These are phyloP conservation scores for Termitomyces sp. DNA, from an alignment of 768 basidiomycete species.

Conservation along the genomic window DNA sequence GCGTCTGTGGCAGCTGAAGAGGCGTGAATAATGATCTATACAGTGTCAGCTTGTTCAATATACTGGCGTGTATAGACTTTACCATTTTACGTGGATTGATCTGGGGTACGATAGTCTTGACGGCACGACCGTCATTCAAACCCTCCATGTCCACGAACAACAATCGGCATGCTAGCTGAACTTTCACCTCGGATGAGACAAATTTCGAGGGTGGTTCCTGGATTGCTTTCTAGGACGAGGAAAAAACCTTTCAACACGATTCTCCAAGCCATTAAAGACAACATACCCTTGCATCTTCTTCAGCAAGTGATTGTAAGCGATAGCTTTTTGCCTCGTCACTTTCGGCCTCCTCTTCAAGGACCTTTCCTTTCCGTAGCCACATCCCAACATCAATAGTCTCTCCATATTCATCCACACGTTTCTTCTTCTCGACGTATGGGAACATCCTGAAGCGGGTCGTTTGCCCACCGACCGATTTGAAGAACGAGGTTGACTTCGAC, in stretches of 20 bases:
- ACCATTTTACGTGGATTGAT: constrained; percentile 97
- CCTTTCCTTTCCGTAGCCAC: constrained; percentile 91
- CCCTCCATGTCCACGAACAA: constrained; percentile 97
- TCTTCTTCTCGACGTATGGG: constrained; percentile 89
- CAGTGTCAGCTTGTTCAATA: not conserved
- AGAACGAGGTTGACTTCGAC: constrained; percentile 79
- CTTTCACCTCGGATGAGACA: constrained; percentile 64
- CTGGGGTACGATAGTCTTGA: constrained; percentile 95
- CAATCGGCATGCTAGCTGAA: constrained; percentile 80
- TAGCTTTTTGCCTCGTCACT: constrained; percentile 76
- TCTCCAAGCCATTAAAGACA: not conserved
- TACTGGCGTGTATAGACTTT: constrained; percentile 7
- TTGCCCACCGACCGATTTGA: constrained; percentile 69
- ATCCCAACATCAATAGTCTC: constrained; percentile 93
- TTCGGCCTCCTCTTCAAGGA: constrained; percentile 86
- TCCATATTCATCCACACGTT: constrained; percentile 92
- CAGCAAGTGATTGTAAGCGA: constrained; percentile 55
- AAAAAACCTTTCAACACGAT: not conserved
- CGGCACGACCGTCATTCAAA: constrained; percentile 91
- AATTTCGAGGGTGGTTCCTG: constrained; percentile 92
- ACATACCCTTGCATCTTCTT: constrained; percentile 76
- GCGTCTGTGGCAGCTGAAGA: constrained; percentile 57
- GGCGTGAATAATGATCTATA: constrained; percentile 86
- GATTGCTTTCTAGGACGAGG: constrained; percentile 48
- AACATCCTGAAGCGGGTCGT: constrained; percentile 92